These are phyloP conservation scores for Rubus idaeus DNA, from an alignment of 306 rosid genomes.

Conservation along the genomic window DNA sequence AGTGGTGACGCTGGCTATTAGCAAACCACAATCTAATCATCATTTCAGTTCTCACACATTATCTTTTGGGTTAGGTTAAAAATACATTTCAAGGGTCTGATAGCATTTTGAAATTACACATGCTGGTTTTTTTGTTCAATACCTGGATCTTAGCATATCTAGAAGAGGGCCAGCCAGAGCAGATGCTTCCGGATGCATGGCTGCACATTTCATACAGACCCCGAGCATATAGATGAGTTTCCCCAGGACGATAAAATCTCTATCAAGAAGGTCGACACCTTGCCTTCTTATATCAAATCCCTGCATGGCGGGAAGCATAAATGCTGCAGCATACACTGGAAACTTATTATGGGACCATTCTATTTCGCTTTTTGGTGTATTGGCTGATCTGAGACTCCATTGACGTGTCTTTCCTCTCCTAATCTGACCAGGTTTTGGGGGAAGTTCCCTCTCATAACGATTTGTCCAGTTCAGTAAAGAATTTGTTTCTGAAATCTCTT, in stretches of 20 bases:
- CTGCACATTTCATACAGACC: slow-evolving; percentile 87
- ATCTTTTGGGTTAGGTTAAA: neutral
- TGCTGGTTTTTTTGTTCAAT: slow-evolving; percentile 17
- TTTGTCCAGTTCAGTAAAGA: slow-evolving; percentile 78
- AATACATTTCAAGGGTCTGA: neutral
- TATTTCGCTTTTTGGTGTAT: slow-evolving; percentile 43
- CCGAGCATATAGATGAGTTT: slow-evolving; percentile 90
- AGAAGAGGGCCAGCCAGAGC: slow-evolving; percentile 74
- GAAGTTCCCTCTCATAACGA: slow-evolving; percentile 85
- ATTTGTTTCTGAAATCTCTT: slow-evolving; percentile 68
- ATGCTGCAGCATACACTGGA: slow-evolving; percentile 91
- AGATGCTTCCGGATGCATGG: slow-evolving; percentile 94
- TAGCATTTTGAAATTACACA: neutral
- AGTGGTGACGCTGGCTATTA: slow-evolving; percentile 5
- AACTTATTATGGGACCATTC: slow-evolving; percentile 85
- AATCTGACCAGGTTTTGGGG: slow-evolving; percentile 53
- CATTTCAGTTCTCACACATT: neutral
- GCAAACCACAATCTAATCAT: neutral
- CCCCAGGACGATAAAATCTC: slow-evolving; percentile 90
- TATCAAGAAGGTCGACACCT: slow-evolving; percentile 84
- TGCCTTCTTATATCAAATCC: slow-evolving; percentile 91
- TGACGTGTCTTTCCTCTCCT: slow-evolving; percentile 80
- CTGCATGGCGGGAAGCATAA: slow-evolving; percentile 97
- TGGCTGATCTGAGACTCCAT: slow-evolving; percentile 64
- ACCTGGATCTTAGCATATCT: slow-evolving; percentile 87